Conservation (phyloP, 2,329 filamentous ascomycete species). For the Ophiostoma sp. region DNA sequence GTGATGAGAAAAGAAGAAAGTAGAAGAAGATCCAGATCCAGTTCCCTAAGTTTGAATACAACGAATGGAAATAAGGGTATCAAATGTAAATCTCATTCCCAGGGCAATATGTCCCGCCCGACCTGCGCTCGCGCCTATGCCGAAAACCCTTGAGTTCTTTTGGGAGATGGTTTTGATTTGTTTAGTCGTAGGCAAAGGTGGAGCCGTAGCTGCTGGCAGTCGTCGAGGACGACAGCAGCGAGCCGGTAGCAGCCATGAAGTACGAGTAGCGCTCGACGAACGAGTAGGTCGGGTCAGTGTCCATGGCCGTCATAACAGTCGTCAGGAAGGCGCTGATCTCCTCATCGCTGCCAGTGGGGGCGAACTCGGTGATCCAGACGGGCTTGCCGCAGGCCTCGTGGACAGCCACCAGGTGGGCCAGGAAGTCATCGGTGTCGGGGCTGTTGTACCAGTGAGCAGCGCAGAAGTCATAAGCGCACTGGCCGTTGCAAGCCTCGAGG, state of each 20-base stretch:
- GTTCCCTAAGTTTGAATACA: constrained; percentile 26
- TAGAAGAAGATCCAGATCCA: constrained; percentile 17
- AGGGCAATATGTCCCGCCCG: constrained; percentile 20
- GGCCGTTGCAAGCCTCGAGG: constrained; percentile 50
- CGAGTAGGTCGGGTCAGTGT: constrained; percentile 45
- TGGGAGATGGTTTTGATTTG: background rate
- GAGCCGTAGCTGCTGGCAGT: constrained; percentile 50
- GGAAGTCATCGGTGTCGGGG: constrained; percentile 52
- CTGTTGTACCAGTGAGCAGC: constrained; percentile 65
- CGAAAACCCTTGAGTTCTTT: constrained; percentile 16
- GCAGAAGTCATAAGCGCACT: constrained; percentile 61
- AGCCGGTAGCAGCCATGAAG: constrained; percentile 52
- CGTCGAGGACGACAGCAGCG: constrained; percentile 44
- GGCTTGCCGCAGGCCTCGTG: constrained; percentile 50
- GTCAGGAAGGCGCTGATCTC: constrained; percentile 51
- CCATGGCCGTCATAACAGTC: constrained; percentile 50
- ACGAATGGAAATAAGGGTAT: constrained; percentile 30
- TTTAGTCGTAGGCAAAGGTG: constrained; percentile 47
- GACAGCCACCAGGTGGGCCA: constrained; percentile 53
- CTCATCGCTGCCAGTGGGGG: constrained; percentile 48
- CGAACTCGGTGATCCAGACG: constrained; percentile 68
- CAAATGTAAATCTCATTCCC: constrained; percentile 25
- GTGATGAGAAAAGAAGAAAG: constrained; percentile 16
- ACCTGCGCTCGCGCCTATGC: constrained; percentile 23
- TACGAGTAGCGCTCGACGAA: constrained; percentile 60